Evolutionary conservation across 768 basidiomycete species (phyloP), one percentile per base, ranked within the genome.

Genomic region (Boletus reticuloceps): DNA sequence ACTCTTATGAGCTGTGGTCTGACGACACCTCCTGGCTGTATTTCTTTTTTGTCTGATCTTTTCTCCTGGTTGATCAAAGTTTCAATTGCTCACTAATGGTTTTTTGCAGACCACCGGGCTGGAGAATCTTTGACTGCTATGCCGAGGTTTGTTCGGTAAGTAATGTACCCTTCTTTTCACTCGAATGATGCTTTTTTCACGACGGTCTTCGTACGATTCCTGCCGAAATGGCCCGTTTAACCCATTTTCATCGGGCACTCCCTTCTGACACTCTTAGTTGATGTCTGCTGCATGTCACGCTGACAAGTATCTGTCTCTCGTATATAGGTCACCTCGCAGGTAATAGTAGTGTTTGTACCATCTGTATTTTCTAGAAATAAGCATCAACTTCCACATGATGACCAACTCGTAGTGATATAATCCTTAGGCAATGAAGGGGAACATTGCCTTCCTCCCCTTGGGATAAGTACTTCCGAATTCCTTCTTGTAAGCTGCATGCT

Each of bases 401-500:
- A 10, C 14, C 22, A 16, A 54, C 11, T 11, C 13, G 27, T 27
- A 54, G 20, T 17, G 16, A 19, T 7, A 3, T 5, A 8, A 6
- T 0, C 4, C 9, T 47, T 50, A 70, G 14, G 70, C 69, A 41
- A 70, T 57, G 42, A 87, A 88, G 1, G 94, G 94, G 62, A 93
- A 77, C 70, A 96, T 84, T 36, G 83, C 86, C 71, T 87, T 92
- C 70, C 94, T 77, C 20, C 72, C 74, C 61, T 74, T 80, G 42
- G 84, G 94, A 66, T 93, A 96, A 54, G 87, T 82, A 61, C 83
- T 86, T 34, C 94, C 94, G 62, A 98, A 97, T 70, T 99, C 96
- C 67, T 88, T 94, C 79, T 85, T 91, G 76, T 98, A 98, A 50
- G 79, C 80, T 51, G 72, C 75, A 64, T 98, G 95, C 76, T 97